phyloP scores from a whole-genome alignment of 306 rosid genomes.

The Inga laurina region DNA sequence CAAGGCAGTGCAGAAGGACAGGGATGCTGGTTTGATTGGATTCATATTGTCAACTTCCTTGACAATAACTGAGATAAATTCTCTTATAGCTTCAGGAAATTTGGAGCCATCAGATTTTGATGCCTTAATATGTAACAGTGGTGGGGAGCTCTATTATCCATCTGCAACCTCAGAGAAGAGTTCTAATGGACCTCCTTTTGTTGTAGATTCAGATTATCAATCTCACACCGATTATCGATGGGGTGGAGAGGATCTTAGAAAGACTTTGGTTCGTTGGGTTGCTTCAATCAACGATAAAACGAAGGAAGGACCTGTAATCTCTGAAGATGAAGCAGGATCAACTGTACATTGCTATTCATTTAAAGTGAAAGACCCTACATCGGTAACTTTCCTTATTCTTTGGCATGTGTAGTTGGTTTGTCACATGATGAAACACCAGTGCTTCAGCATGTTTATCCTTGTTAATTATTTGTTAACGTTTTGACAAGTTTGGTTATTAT shows the following conservation, averaged over 20 bases:
- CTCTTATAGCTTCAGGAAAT: slow-evolving; percentile 71
- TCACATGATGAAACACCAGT: not conserved
- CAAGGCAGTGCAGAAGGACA: slow-evolving; percentile 69
- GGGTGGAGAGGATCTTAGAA: slow-evolving; percentile 99
- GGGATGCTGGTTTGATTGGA: slow-evolving; percentile 81
- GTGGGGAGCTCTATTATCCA: slow-evolving; percentile 95
- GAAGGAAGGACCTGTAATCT: slow-evolving; percentile 23
- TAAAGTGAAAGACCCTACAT: slow-evolving; percentile 64
- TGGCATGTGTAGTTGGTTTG: not conserved
- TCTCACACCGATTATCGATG: slow-evolving; percentile 91
- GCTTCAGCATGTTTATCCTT: not conserved
- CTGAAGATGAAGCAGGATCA: slow-evolving; percentile 44
- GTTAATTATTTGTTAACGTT: not conserved
- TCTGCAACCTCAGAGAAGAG: slow-evolving; percentile 43
- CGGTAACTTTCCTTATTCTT: slow-evolving; percentile 52
- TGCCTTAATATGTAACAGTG: slow-evolving; percentile 95
- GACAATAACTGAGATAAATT: slow-evolving; percentile 78
- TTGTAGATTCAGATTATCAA: slow-evolving; percentile 93
- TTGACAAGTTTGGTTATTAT: slow-evolving; percentile 10
- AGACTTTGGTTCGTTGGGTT: slow-evolving; percentile 88
- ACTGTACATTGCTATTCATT: slow-evolving; percentile 91
- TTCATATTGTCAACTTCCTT: slow-evolving; percentile 90
- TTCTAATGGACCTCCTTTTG: slow-evolving; percentile 51
- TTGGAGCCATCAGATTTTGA: slow-evolving; percentile 81
- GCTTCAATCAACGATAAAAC: slow-evolving; percentile 61